Conservation (phyloP, 2,329 filamentous ascomycete species). For the Cercospora sp. region DNA sequence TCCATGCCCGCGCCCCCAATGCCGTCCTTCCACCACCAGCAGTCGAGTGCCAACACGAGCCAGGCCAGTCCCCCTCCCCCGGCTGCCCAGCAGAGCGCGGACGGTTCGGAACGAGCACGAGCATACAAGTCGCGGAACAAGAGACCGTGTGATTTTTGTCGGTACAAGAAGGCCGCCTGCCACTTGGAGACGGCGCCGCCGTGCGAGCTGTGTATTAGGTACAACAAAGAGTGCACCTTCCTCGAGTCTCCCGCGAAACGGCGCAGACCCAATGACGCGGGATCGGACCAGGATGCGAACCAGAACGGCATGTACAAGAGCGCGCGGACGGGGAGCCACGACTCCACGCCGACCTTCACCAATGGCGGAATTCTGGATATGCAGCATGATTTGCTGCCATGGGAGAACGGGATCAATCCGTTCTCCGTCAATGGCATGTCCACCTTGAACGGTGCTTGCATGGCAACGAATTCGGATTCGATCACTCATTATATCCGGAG, state of each 20-base stretch:
- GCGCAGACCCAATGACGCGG: conserved; percentile 36
- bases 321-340: conserved; percentile 23
- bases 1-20: conserved; percentile 24
- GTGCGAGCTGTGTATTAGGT: conserved; percentile 48
- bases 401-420: conserved; percentile 34
- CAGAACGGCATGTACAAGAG: conserved; percentile 25
- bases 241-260: conserved; percentile 43
- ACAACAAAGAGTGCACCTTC: conserved; percentile 50
- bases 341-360: conserved; percentile 24
- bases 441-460: conserved; percentile 23
- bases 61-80: conserved; percentile 14
- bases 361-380: conserved; percentile 32
- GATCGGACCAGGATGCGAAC: conserved; percentile 17
- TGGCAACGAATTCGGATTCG: conserved; percentile 33
- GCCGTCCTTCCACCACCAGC: conserved; percentile 23
- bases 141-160: conserved; percentile 51
- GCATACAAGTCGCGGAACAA: conserved; percentile 43
- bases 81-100: conserved; percentile 10
- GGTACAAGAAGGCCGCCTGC: conserved; percentile 49
- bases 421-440: conserved; percentile 33
- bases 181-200: conserved; percentile 47
- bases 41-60: conserved; percentile 18
- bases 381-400: conserved; percentile 33
- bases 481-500: conserved; percentile 35
- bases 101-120: conserved; percentile 35